A percentile compares a stretch with the other conserved stretches of the same genome.
These are phyloP conservation scores for Mucor velutinosus DNA, from an alignment of 371 early-diverging fungal genomes.

Conservation along the genomic window DNA sequence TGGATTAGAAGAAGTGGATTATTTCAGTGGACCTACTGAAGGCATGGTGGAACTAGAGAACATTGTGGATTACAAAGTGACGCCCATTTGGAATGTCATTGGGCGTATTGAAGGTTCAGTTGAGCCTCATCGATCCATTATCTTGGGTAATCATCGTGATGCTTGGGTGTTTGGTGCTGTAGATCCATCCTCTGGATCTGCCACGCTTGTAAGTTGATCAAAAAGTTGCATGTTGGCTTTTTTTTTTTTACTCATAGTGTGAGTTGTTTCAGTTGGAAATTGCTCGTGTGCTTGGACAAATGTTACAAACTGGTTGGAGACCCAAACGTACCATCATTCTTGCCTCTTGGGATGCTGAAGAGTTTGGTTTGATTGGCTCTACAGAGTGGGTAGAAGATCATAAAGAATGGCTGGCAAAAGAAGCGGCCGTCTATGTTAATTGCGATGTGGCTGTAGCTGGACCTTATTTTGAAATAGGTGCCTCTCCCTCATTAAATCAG, in stretches of 20 bases:
- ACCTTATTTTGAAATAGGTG: constrained; percentile 44
- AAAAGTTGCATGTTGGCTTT: too few species aligned
- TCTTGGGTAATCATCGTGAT: constrained; percentile 67
- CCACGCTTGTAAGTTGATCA: constrained; percentile 44
- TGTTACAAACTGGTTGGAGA: constrained; percentile 64
- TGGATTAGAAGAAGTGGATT: constrained; percentile 49
- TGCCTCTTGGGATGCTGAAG: constrained; percentile 75
- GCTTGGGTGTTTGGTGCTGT: constrained; percentile 77
- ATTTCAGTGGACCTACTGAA: constrained; percentile 62
- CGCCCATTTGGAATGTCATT: constrained; percentile 72
- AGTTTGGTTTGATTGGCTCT: constrained; percentile 67
- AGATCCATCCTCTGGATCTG: constrained; percentile 69
- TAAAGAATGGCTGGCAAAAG: constrained; percentile 53
- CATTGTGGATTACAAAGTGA: constrained; percentile 55
- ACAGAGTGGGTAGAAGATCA: constrained; percentile 78
- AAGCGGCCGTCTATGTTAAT: constrained; percentile 64
- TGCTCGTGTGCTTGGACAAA: constrained; percentile 55
- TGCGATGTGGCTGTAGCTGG: constrained; percentile 61
- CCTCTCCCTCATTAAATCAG: constrained; percentile 55
- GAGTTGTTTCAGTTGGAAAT: constrained; percentile 48
- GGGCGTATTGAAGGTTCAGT: constrained; percentile 62
- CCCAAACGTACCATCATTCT: constrained; percentile 67
- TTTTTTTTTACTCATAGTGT: too few species aligned
- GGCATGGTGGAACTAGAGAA: constrained; percentile 60
- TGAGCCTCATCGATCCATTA: constrained; percentile 54